These are phyloP conservation scores for Vicia villosa DNA, from an alignment of 306 rosid genomes.

Conservation along the genomic window DNA sequence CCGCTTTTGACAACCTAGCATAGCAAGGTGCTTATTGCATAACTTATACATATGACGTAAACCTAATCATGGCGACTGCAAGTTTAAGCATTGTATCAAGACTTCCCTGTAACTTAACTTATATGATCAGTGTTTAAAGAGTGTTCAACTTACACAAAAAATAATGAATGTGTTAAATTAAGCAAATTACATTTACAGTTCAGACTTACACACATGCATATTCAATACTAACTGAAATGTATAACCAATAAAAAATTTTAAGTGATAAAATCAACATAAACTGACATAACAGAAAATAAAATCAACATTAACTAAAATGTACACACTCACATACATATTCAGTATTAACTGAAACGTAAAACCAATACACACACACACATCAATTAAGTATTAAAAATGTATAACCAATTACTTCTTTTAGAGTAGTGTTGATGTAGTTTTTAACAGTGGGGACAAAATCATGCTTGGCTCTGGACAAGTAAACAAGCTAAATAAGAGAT, in stretches of 20 bases:
- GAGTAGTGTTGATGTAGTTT: too few relatives aligned
- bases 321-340: background rate
- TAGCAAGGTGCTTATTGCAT: background rate
- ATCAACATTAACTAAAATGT: background rate
- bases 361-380: background rate
- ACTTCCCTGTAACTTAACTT: background rate
- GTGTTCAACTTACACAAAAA: background rate
- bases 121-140: too few relatives aligned
- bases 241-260: background rate
- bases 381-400: background rate
- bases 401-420: background rate
- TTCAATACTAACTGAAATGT: background rate
- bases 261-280: too few relatives aligned
- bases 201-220: background rate
- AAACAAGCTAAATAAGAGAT: background rate
- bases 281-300: background rate
- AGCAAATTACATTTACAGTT: too few relatives aligned
- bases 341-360: too few relatives aligned
- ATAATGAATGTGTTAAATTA: background rate
- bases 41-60: background rate
- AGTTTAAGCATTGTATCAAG: background rate
- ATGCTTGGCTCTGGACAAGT: background rate
- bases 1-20: background rate
- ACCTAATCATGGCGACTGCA: background rate
- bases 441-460: background rate